Evolutionary conservation across 495 filamentous ascomycete genomes (phyloP).

Genomic region (Daldinia bambusicola): DNA sequence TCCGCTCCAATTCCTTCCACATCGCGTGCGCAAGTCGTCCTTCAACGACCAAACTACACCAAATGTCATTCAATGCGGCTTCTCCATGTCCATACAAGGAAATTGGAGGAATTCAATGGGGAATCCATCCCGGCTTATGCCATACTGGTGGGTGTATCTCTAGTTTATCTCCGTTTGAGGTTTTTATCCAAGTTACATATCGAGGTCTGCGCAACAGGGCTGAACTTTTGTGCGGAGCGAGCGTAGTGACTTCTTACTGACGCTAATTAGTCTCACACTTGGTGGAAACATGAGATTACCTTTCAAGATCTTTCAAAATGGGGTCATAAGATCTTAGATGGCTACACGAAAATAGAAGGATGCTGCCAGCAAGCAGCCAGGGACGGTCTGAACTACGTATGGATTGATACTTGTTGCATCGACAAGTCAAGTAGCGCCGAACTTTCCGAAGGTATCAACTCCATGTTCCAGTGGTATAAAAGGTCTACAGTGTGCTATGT

Average conservation of each 20-base stretch:
- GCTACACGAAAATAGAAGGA: constrained; percentile 18
- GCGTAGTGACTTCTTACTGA: constrained; percentile 3
- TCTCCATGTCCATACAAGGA: constrained; percentile 30
- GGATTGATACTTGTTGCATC: constrained; percentile 36
- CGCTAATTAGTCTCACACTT: constrained; percentile 20
- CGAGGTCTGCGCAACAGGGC: neutral
- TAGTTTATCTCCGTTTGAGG: neutral
- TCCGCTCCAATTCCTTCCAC: neutral
- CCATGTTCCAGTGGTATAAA: constrained; percentile 50
- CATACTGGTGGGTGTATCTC: constrained; percentile 20
- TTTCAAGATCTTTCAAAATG: constrained; percentile 22
- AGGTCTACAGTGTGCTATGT: constrained; percentile 26
- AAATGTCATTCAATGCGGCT: constrained; percentile 22
- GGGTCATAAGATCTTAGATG: constrained; percentile 1
- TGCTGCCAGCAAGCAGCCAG: constrained; percentile 26
- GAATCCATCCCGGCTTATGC: constrained; percentile 21
- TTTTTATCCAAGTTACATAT: neutral
- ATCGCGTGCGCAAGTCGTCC: neutral
- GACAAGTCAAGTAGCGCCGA: constrained; percentile 32
- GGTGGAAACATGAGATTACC: constrained; percentile 13
- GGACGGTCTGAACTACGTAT: constrained; percentile 21
- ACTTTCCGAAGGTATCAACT: constrained; percentile 49
- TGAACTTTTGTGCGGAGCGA: neutral
- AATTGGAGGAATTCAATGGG: constrained; percentile 26
- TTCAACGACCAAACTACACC: neutral